Conservation (phyloP, 352 stramenopile genomes). For the Sclerospora graminicola region DNA sequence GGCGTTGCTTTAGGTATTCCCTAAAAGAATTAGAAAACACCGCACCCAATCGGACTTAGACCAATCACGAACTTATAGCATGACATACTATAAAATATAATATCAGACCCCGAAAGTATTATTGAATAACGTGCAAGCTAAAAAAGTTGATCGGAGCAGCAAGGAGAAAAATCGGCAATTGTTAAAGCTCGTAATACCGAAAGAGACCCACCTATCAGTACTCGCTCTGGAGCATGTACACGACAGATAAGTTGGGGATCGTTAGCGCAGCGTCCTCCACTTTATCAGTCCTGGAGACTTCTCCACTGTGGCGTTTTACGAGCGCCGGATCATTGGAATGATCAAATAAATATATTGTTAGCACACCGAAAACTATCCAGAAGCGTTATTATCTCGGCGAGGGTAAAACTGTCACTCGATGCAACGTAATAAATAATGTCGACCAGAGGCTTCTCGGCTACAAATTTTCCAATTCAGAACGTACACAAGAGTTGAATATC, state of each 20-base stretch:
- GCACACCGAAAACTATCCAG: slow-evolving; percentile 46
- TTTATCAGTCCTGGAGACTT: neutral
- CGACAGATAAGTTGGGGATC: slow-evolving; percentile 67
- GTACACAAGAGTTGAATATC: slow-evolving; percentile 65
- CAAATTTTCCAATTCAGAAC: slow-evolving; percentile 7
- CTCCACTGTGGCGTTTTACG: slow-evolving; percentile 7
- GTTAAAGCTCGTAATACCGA: slow-evolving; percentile 88
- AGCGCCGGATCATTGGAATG: slow-evolving; percentile 42
- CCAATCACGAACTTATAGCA: too few species aligned
- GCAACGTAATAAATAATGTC: slow-evolving; percentile 67
- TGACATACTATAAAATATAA: too few species aligned
- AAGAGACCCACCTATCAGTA: slow-evolving; percentile 95
- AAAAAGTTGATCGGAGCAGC: slow-evolving; percentile 81
- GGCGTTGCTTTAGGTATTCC: too few species aligned
- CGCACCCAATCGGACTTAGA: too few species aligned
- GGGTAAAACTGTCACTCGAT: slow-evolving; percentile 48
- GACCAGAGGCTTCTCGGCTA: slow-evolving; percentile 1
- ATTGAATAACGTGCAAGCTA: slow-evolving; percentile 34
- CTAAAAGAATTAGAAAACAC: too few species aligned
- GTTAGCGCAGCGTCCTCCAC: slow-evolving; percentile 44
- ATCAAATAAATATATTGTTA: slow-evolving; percentile 69
- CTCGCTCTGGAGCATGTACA: slow-evolving; percentile 92
- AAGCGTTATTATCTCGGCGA: slow-evolving; percentile 33
- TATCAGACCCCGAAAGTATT: slow-evolving; percentile 49
- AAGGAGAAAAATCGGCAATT: slow-evolving; percentile 92